A percentile compares a stretch with the other conserved stretches of the same genome.
These are phyloP conservation scores for Cyclocybe aegerita DNA, from an alignment of 768 basidiomycete genomes.

Conservation along the genomic window DNA sequence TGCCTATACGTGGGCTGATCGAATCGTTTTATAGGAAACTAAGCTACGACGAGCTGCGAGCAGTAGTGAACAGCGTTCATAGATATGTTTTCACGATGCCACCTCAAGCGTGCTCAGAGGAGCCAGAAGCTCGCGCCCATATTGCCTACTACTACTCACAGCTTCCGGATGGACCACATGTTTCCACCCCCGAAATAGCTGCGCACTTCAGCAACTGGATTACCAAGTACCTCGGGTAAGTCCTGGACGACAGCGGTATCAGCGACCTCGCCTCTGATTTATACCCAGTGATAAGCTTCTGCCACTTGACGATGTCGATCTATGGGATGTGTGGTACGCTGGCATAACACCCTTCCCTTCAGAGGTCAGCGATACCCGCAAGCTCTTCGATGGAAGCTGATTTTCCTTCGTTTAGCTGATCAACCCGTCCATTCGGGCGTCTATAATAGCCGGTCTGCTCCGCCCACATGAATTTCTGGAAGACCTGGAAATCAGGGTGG, in stretches of 20 bases:
- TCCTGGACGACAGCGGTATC: conserved; percentile 1
- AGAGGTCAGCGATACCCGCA: conserved; percentile 46
- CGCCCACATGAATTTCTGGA: conserved; percentile 52
- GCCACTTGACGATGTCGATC: conserved; percentile 45
- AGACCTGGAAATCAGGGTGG: conserved; percentile 1
- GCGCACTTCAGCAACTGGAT: conserved; percentile 50
- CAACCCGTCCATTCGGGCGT: conserved; percentile 68
- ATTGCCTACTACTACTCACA: conserved; percentile 17
- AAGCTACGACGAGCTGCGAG: conserved; percentile 24
- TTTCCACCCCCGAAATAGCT: conserved; percentile 11
- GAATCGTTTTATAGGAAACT: conserved; percentile 34
- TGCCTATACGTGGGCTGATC: neutral
- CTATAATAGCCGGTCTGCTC: conserved; percentile 59
- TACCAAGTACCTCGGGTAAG: conserved; percentile 48
- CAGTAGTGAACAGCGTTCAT: conserved; percentile 40
- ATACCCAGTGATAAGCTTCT: conserved; percentile 38
- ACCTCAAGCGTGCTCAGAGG: conserved; percentile 27
- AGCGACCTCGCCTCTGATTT: neutral
- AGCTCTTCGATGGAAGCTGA: neutral
- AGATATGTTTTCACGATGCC: conserved; percentile 14
- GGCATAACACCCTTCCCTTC: conserved; percentile 62
- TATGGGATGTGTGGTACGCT: conserved; percentile 80
- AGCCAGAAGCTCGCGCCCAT: conserved; percentile 27
- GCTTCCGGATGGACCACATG: conserved; percentile 12
- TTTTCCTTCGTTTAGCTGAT: conserved; percentile 44